These are phyloP conservation scores for Debaryomycetaceae sp. DNA, from an alignment of 1,139 yeast species.

Conservation along the genomic window DNA sequence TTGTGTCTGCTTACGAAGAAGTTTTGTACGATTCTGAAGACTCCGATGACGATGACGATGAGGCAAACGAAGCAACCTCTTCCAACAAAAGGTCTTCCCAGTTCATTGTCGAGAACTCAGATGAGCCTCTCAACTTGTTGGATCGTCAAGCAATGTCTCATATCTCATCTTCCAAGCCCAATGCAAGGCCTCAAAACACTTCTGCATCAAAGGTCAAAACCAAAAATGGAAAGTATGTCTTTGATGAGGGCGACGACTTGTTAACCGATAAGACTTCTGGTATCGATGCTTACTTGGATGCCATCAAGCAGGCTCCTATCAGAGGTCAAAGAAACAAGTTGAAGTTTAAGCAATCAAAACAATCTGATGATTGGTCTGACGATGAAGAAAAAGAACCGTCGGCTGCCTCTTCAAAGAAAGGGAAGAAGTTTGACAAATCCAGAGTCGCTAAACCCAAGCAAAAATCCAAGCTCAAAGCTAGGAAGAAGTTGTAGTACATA, in stretches of 20 bases:
- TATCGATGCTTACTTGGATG: slow-evolving; percentile 88
- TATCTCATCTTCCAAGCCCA: slow-evolving; percentile 82
- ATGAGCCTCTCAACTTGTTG: slow-evolving; percentile 83
- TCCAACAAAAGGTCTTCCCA: slow-evolving; percentile 43
- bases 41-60: slow-evolving; percentile 44
- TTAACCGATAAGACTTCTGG: slow-evolving; percentile 51
- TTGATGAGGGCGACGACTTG: slow-evolving; percentile 50
- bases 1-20: slow-evolving; percentile 82
- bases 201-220: slow-evolving; percentile 45
- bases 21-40: slow-evolving; percentile 63
- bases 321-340: slow-evolving; percentile 89
- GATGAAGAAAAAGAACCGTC: slow-evolving; percentile 21
- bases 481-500: slow-evolving; percentile 47
- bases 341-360: slow-evolving; percentile 70
- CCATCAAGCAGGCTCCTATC: slow-evolving; percentile 87
- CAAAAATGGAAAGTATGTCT: slow-evolving; percentile 52
- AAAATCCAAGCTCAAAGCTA: slow-evolving; percentile 46
- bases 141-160: slow-evolving; percentile 83
- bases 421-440: slow-evolving; percentile 16
- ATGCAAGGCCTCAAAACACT: slow-evolving; percentile 45
- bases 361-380: slow-evolving; percentile 53
- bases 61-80: slow-evolving; percentile 19
- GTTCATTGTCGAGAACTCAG: slow-evolving; percentile 74
- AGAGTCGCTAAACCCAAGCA: slow-evolving; percentile 40
- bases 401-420: slow-evolving; percentile 8